Percentiles rank a stretch among this genome's conserved stretches.
Conservation (phyloP, 495 filamentous ascomycete genomes). For the Penicillium fimorum region DNA sequence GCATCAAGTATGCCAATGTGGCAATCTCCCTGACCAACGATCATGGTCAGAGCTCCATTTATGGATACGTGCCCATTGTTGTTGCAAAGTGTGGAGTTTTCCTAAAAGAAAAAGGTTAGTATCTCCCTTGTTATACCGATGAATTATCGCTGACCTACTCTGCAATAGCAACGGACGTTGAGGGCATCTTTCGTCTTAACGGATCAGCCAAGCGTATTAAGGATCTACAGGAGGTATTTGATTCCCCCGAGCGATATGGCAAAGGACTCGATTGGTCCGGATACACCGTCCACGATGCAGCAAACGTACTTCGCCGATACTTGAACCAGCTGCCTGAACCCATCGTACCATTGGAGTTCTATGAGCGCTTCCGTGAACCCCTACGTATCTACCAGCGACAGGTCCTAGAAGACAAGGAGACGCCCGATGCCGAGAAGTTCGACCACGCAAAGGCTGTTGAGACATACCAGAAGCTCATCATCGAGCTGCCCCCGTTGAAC, state of each 20-base stretch:
- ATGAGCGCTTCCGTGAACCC: slow-evolving; percentile 85
- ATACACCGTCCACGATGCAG: slow-evolving; percentile 98
- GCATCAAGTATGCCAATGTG: slow-evolving; percentile 98
- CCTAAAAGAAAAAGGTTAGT: slow-evolving; percentile 93
- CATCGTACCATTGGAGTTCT: slow-evolving; percentile 92
- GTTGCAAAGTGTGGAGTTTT: slow-evolving; percentile 98
- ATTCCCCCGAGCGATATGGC: slow-evolving; percentile 93
- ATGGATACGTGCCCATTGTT: slow-evolving; percentile 98
- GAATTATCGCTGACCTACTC: slow-evolving; percentile 12
- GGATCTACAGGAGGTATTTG: slow-evolving; percentile 85
- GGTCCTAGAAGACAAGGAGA: slow-evolving; percentile 36
- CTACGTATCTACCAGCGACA: slow-evolving; percentile 73
- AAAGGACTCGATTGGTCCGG: slow-evolving; percentile 97
- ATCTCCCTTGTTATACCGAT: not conserved
- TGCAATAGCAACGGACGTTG: slow-evolving; percentile 80
- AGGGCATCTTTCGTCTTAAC: slow-evolving; percentile 95
- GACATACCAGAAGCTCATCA: slow-evolving; percentile 86
- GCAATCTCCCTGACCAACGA: slow-evolving; percentile 93
- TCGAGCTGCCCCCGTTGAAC: slow-evolving; percentile 89
- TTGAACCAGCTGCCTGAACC: slow-evolving; percentile 92
- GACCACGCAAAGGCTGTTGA: slow-evolving; percentile 73
- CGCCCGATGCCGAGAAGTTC: slow-evolving; percentile 53
- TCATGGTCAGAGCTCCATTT: slow-evolving; percentile 91
- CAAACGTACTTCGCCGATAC: slow-evolving; percentile 93
- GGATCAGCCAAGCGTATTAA: slow-evolving; percentile 98